Conservation (phyloP, 192 early-diverging fungal species). For the Coemansia sp. region DNA sequence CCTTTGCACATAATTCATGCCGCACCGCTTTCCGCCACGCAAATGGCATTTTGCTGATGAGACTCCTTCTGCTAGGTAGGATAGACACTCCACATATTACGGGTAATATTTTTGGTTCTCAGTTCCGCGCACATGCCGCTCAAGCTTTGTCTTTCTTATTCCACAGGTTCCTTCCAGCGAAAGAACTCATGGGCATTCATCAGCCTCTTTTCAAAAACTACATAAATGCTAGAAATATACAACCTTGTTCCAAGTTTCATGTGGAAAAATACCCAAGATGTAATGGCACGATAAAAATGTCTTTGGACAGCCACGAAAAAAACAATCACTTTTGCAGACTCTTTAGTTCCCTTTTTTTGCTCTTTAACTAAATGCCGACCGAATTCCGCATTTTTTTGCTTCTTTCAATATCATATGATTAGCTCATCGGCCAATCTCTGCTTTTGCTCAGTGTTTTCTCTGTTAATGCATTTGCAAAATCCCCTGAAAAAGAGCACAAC, state of each 20-base stretch:
- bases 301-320: neutral
- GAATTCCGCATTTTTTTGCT: conserved; percentile 4
- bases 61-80: no score
- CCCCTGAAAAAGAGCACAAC: no score
- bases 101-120: neutral
- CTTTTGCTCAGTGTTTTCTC: no score
- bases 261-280: no score
- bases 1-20: neutral
- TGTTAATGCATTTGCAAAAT: no score
- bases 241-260: neutral
- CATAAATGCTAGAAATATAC: neutral
- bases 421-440: no score
- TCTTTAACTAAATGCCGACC: neutral
- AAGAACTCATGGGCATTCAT: neutral
- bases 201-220: neutral
- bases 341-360: neutral
- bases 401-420: neutral
- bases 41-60: no score
- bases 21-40: neutral
- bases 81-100: no score
- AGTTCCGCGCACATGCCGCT: neutral
- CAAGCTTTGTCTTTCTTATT: neutral
- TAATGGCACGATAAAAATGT: neutral
- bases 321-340: neutral
- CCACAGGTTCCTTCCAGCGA: neutral